Conservation (phyloP, 352 stramenopile genomes). For the Phytopythium cucurbitacearum region DNA sequence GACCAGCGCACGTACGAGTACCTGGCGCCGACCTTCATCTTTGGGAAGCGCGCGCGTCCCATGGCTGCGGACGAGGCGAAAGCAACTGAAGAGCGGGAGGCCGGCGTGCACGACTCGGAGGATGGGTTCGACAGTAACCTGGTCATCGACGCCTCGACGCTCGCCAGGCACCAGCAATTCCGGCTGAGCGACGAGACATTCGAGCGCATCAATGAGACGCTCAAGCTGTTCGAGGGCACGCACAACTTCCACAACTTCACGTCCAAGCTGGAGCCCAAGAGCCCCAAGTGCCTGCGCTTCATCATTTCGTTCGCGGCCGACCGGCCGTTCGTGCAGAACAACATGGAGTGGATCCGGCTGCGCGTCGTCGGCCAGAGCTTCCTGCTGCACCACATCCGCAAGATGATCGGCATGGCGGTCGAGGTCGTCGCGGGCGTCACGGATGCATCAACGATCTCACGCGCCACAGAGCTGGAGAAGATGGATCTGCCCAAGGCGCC, state of each 20-base stretch:
- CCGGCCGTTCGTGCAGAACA: conserved; percentile 78
- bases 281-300: conserved; percentile 84
- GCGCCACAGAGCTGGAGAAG: conserved; percentile 66
- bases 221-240: conserved; percentile 79
- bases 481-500: conserved; percentile 86
- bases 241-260: conserved; percentile 98
- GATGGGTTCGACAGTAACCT: conserved; percentile 32
- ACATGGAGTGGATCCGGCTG: conserved; percentile 94
- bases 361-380: conserved; percentile 96
- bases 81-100: conserved; percentile 4
- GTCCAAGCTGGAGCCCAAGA: conserved; percentile 80
- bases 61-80: conserved; percentile 1
- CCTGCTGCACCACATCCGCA: conserved; percentile 97
- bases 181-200: conserved; percentile 55
- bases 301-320: conserved; percentile 90
- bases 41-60: conserved; percentile 30
- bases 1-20: conserved; percentile 91
- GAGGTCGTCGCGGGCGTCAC: conserved; percentile 70
- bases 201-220: conserved; percentile 39
- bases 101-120: conserved; percentile 22
- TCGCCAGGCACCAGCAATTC: conserved; percentile 71
- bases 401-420: conserved; percentile 92
- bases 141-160: conserved; percentile 51
- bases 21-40: conserved; percentile 87
- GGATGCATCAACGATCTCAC: conserved; percentile 40